Conservation (phyloP, 805 yeast species). For the Torulaspora microellipsoides region DNA sequence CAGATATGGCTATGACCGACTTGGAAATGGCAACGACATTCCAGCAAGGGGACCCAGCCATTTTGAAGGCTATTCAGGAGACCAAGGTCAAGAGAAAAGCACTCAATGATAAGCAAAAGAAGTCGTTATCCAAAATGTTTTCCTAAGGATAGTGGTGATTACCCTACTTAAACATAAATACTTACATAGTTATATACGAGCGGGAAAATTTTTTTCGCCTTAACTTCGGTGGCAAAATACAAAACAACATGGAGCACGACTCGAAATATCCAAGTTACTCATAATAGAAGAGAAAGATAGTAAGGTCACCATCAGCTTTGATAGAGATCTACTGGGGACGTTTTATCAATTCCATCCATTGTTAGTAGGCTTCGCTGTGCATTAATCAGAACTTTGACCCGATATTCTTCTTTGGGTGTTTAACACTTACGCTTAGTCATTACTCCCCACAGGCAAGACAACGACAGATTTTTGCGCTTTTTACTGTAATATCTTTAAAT, state of each 20-base stretch:
- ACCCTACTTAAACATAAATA: not conserved
- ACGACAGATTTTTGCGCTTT: not conserved
- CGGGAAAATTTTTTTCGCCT: slow-evolving; percentile 7
- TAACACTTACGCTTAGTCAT: slow-evolving; percentile 1
- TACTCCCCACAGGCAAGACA: slow-evolving; percentile 2
- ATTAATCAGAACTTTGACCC: not conserved
- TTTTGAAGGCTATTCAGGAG: slow-evolving; percentile 57
- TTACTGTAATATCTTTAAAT: too few relatives aligned
- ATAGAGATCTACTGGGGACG: slow-evolving; percentile 15
- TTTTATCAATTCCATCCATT: slow-evolving; percentile 10
- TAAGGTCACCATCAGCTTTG: slow-evolving; percentile 11
- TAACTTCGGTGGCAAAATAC: slow-evolving; percentile 14
- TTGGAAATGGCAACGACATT: slow-evolving; percentile 59
- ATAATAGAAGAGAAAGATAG: not conserved
- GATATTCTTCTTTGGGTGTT: slow-evolving; percentile 1
- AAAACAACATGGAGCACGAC: slow-evolving; percentile 1
- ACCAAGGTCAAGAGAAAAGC: slow-evolving; percentile 49
- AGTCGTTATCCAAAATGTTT: slow-evolving; percentile 70
- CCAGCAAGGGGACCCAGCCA: slow-evolving; percentile 70
- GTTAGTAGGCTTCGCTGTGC: slow-evolving; percentile 7
- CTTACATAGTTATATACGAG: slow-evolving; percentile 4
- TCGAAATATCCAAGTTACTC: not conserved
- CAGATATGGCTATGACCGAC: slow-evolving; percentile 62
- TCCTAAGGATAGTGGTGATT: slow-evolving; percentile 12
- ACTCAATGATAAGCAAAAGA: slow-evolving; percentile 65